Evolutionary conservation across 257 asterid genomes (phyloP).

Genomic region (Forsythia suspensa): DNA sequence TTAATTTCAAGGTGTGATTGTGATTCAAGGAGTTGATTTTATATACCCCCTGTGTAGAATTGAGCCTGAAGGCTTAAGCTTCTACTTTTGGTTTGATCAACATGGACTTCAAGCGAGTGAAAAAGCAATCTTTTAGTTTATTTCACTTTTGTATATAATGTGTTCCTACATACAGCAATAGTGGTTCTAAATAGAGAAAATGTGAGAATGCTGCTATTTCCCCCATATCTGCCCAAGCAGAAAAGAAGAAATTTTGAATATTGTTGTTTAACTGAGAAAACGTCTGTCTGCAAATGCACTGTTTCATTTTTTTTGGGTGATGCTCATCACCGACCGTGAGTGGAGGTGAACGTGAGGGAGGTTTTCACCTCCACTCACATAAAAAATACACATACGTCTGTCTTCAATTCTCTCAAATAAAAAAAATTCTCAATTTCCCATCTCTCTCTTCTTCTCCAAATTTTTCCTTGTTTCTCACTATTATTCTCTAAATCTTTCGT

Average conservation of each 20-base stretch:
- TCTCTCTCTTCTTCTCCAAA: too few species aligned
- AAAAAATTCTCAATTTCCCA: too few species aligned
- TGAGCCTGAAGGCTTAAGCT: background rate
- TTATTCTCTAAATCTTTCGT: too few species aligned
- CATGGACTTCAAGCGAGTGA: background rate
- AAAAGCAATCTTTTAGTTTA: background rate
- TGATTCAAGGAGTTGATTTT: background rate
- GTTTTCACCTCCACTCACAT: too few species aligned
- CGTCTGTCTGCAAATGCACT: background rate
- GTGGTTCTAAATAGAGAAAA: background rate
- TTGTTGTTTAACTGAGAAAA: background rate
- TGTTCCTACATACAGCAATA: too few species aligned
- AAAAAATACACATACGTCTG: too few species aligned
- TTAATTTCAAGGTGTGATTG: too few species aligned
- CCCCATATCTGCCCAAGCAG: background rate
- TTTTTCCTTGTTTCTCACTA: too few species aligned
- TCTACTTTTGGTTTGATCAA: background rate
- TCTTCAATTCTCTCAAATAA: too few species aligned
- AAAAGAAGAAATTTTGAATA: too few species aligned
- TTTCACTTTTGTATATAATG: background rate
- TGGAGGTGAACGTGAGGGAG: too few species aligned
- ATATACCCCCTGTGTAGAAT: too few species aligned
- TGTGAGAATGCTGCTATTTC: background rate
- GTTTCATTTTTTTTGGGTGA: background rate
- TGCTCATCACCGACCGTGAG: background rate